A percentile compares a stretch with the other conserved stretches of the same genome.
Conservation (phyloP, 73 alveolate genomes). For the Paramecium pentaurelia region DNA sequence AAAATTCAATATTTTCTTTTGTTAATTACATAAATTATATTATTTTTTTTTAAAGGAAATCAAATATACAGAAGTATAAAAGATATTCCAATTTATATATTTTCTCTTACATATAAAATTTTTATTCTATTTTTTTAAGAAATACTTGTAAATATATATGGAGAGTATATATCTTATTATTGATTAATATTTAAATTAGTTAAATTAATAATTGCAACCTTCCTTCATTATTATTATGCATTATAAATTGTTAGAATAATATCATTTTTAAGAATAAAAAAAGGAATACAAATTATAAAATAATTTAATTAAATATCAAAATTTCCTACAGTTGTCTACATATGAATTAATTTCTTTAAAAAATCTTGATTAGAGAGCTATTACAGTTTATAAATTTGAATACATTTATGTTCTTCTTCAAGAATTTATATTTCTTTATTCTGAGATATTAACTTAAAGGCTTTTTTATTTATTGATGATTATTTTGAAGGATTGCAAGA, state of each 20-base stretch:
- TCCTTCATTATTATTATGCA: not conserved
- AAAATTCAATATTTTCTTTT: slow-evolving; percentile 18
- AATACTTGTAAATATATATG: no score
- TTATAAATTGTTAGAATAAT: no score
- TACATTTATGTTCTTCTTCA: slow-evolving; percentile 29
- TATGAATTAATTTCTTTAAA: not conserved
- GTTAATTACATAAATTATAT: not conserved
- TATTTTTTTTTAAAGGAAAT: not conserved
- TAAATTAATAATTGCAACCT: not conserved
- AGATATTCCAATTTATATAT: not conserved
- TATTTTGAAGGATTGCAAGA: not conserved
- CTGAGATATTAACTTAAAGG: not conserved
- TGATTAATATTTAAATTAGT: no score
- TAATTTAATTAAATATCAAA: not conserved
- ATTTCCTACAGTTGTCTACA: not conserved
- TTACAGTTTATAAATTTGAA: not conserved
- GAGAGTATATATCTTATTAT: no score
- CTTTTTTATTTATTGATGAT: not conserved
- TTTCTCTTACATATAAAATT: no score
- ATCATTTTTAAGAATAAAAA: not conserved
- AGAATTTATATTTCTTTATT: not conserved
- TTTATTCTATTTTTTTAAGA: no score
- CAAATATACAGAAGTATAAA: not conserved
- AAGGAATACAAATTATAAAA: not conserved
- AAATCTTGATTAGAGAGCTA: not conserved